phyloP scores from a whole-genome alignment of 768 basidiomycete species.

The Boletus insuetus region DNA sequence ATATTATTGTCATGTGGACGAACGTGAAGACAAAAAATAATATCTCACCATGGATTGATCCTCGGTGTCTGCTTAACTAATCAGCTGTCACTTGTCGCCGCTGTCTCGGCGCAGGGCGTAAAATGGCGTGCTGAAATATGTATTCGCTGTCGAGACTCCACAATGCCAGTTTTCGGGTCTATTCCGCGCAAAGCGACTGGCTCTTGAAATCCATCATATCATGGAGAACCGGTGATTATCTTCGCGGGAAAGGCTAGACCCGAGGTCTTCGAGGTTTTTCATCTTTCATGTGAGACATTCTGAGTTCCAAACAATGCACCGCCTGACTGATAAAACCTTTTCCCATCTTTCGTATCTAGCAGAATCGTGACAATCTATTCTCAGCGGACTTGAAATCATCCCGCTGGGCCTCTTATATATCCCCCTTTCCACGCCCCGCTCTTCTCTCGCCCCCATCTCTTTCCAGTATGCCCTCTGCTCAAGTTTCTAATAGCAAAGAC shows the following conservation, averaged over 20 bases:
- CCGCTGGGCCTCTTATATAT: conserved; percentile 11
- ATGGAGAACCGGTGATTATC: not conserved
- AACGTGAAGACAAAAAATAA: not conserved
- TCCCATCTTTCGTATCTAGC: conserved; percentile 6
- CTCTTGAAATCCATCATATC: not conserved
- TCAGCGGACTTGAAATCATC: conserved; percentile 27
- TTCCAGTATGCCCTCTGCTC: conserved; percentile 61
- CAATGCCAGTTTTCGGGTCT: not conserved
- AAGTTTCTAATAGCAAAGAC: conserved; percentile 54
- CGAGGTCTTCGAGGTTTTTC: not conserved
- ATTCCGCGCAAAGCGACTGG: conserved; percentile 1
- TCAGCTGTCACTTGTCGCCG: not conserved
- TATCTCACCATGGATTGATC: not conserved
- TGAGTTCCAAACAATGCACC: conserved; percentile 1
- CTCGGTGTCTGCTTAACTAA: not conserved
- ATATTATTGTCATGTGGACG: not conserved
- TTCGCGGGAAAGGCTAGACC: not conserved
- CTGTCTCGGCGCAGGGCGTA: not conserved
- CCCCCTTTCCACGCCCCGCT: not conserved
- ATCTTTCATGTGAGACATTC: conserved; percentile 11
- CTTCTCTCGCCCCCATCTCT: conserved; percentile 1
- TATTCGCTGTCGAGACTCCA: no score
- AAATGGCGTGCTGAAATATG: not conserved
- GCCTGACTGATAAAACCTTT: not conserved
- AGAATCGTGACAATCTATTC: conserved; percentile 5